These are phyloP conservation scores for Herpetomonas tarakana DNA, from an alignment of 208 protist genomes.

Conservation along the genomic window DNA sequence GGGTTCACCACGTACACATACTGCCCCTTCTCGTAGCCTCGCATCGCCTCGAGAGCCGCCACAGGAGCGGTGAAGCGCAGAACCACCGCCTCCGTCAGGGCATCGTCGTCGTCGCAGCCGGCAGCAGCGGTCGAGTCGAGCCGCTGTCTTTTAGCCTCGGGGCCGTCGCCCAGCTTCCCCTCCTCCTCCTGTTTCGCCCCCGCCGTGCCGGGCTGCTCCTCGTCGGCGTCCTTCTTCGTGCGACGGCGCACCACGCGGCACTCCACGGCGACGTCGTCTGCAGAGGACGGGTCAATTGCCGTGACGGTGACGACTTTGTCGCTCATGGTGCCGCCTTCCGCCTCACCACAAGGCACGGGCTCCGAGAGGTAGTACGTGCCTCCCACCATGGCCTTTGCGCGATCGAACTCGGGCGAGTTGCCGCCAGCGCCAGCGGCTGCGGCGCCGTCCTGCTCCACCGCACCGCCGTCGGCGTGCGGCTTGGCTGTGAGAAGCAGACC, in stretches of 20 bases:
- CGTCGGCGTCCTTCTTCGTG: background rate
- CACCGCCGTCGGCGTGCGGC: background rate
- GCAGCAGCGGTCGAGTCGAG: slow-evolving; percentile 13
- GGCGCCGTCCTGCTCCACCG: background rate
- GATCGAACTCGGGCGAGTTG: slow-evolving; percentile 34
- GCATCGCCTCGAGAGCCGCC: slow-evolving; percentile 56
- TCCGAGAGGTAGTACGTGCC: slow-evolving; percentile 57
- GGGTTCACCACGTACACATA: slow-evolving; percentile 62
- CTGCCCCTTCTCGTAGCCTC: slow-evolving; percentile 41
- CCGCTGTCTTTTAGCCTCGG: slow-evolving; percentile 10
- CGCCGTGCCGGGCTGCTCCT: background rate
- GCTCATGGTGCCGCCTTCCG: slow-evolving; percentile 20
- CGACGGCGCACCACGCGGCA: slow-evolving; percentile 18
- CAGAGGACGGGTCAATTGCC: slow-evolving; percentile 44
- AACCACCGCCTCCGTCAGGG: slow-evolving; percentile 6
- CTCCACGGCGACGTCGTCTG: slow-evolving; percentile 51
- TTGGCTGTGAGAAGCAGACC: slow-evolving; percentile 22
- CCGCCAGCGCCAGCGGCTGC: background rate
- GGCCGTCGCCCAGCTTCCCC: background rate
- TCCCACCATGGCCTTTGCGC: slow-evolving; percentile 42
- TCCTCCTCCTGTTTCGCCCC: background rate
- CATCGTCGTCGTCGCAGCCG: slow-evolving; percentile 1
- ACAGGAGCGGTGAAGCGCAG: slow-evolving; percentile 43
- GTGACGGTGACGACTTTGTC: slow-evolving; percentile 70
- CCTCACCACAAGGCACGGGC: slow-evolving; percentile 46